phyloP scores from a whole-genome alignment of 257 asterid species.

The Coffea canephora region DNA sequence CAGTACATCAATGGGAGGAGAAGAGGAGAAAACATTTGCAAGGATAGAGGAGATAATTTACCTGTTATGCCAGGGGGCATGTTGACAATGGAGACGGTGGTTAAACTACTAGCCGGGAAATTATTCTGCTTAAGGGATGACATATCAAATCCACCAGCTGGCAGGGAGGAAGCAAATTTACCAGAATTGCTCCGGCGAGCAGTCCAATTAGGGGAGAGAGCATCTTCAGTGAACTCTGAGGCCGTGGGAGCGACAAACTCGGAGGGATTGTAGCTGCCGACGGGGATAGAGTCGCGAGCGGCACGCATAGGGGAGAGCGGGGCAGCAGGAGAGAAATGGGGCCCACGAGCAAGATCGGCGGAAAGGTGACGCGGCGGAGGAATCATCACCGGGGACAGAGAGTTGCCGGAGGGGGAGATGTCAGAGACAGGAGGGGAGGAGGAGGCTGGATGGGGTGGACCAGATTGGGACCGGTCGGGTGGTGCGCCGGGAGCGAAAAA shows the following conservation, averaged over 20 bases:
- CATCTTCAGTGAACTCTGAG: conserved; percentile 51
- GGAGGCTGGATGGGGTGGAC: conserved; percentile 48
- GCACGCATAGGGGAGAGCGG: conserved; percentile 47
- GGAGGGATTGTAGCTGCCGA: conserved; percentile 76
- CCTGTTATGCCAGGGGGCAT: conserved; percentile 41
- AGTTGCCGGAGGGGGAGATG: conserved; percentile 59
- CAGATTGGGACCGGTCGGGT: conserved; percentile 61
- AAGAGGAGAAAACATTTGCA: not conserved
- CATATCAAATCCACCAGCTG: conserved; percentile 56
- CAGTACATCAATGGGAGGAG: not conserved
- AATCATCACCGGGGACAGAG: conserved; percentile 88
- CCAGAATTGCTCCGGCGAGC: conserved; percentile 48
- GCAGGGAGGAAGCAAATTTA: conserved; percentile 64
- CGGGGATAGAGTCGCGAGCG: conserved; percentile 51
- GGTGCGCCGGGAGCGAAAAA: conserved; percentile 74
- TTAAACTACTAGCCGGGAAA: conserved; percentile 31
- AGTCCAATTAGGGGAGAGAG: conserved; percentile 36
- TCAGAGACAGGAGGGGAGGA: conserved; percentile 38
- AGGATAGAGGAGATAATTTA: not conserved
- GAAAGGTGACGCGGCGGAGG: conserved; percentile 71
- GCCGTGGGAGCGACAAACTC: conserved; percentile 59
- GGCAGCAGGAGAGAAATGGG: conserved; percentile 35
- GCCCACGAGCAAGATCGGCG: conserved; percentile 43
- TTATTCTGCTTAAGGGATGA: conserved; percentile 41
- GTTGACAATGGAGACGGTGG: conserved; percentile 38